Conservation (phyloP, 2,329 filamentous ascomycete species). For the Cercospora berteroae region DNA sequence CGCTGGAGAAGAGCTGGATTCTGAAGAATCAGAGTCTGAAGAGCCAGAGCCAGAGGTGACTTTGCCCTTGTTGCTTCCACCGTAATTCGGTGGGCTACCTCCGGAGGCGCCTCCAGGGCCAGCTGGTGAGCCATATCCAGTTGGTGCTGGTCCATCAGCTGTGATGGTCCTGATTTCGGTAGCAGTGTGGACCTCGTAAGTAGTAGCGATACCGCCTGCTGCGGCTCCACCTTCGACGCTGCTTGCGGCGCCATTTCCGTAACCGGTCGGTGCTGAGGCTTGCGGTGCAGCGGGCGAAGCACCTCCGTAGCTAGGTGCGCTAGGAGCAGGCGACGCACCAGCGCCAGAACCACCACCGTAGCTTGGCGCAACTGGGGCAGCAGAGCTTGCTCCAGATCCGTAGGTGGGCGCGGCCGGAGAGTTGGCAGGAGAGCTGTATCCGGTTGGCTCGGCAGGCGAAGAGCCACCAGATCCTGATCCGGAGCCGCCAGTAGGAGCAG, state of each 20-base stretch:
- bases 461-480: constrained; percentile 13
- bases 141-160: constrained; percentile 11
- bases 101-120: not conserved
- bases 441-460: constrained; percentile 3
- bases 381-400: constrained; percentile 9
- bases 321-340: not conserved
- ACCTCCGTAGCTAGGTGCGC: constrained; percentile 1
- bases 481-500: constrained; percentile 8
- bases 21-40: too few relatives aligned
- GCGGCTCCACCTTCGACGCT: not conserved
- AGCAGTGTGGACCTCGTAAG: constrained; percentile 14
- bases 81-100: not conserved
- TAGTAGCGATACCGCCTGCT: not conserved
- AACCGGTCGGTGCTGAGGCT: constrained; percentile 5
- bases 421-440: not conserved
- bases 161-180: constrained; percentile 23
- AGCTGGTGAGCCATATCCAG: not conserved
- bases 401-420: constrained; percentile 16
- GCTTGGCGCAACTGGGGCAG: constrained; percentile 2
- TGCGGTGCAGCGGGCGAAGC: not conserved
- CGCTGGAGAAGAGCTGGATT: not conserved
- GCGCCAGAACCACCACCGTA: constrained; percentile 5
- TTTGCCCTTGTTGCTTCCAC: not conserved
- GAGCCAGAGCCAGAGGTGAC: not conserved
- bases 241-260: not conserved